Evolutionary conservation across 805 yeast genomes (phyloP).

Genomic region (Kuraishia hungarica): DNA sequence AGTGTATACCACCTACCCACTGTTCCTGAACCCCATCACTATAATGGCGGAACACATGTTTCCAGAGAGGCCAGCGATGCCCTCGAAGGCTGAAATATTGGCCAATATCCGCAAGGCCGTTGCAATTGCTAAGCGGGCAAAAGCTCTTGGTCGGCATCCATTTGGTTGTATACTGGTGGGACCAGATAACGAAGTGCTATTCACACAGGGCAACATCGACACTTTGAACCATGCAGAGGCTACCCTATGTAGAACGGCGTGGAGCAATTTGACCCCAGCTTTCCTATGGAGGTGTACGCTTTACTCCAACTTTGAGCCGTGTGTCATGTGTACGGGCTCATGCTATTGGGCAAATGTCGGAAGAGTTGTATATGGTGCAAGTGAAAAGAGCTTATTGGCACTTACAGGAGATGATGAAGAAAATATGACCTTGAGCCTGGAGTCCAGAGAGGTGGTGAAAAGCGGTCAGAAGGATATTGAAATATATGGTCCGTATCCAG

Average conservation of each 20-base stretch:
- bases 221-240: conserved; percentile 22
- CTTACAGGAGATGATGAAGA: conserved; percentile 17
- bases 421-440: conserved; percentile 18
- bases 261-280: conserved; percentile 11
- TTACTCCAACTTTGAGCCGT: conserved; percentile 22
- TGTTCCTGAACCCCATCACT: no score
- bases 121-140: conserved; percentile 13
- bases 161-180: conserved; percentile 20
- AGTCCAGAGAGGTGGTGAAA: conserved; percentile 12
- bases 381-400: conserved; percentile 12
- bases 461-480: conserved; percentile 20
- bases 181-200: conserved; percentile 15
- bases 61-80: background rate
- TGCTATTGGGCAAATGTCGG: conserved; percentile 21
- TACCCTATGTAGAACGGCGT: conserved; percentile 15
- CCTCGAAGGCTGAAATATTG: background rate
- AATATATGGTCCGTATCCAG: conserved; percentile 17
- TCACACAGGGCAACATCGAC: conserved; percentile 19
- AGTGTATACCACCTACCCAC: no score
- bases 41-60: background rate
- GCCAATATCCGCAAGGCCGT: conserved; percentile 6
- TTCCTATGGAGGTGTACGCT: conserved; percentile 20
- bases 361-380: conserved; percentile 16
- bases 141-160: conserved; percentile 16
- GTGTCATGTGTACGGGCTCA: conserved; percentile 22